phyloP scores from a whole-genome alignment of 352 stramenopile species.

The Peronospora destructor region DNA sequence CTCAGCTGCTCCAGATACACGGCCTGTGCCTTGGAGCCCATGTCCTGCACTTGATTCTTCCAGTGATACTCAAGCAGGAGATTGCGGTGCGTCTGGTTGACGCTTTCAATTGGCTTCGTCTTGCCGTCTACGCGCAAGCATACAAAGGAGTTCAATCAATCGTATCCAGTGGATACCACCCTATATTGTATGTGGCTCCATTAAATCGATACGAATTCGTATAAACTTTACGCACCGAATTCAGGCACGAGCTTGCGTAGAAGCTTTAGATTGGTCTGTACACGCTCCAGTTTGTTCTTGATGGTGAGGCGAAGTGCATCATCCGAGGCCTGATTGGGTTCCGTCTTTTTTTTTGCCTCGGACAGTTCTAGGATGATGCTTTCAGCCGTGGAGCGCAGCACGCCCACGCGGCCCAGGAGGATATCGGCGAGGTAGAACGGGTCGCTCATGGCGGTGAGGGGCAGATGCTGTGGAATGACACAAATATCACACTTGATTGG shows the following conservation, averaged over 20 bases:
- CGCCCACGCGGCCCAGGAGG: conserved; percentile 70
- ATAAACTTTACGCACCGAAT: conserved; percentile 43
- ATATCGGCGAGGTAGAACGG: conserved; percentile 85
- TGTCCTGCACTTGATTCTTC: conserved; percentile 86
- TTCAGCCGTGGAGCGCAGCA: conserved; percentile 76
- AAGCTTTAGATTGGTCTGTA: conserved; percentile 84
- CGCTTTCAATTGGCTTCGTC: conserved; percentile 80
- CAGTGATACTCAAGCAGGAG: conserved; percentile 87
- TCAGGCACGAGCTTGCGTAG: conserved; percentile 76
- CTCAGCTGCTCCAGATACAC: conserved; percentile 75
- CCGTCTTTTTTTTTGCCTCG: conserved; percentile 60
- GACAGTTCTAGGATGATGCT: conserved; percentile 82
- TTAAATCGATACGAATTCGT: neutral
- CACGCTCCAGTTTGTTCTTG: conserved; percentile 80
- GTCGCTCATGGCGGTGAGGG: conserved; percentile 57
- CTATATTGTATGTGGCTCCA: neutral
- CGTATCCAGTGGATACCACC: conserved; percentile 1
- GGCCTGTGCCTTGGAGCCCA: conserved; percentile 75
- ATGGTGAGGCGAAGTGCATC: conserved; percentile 69
- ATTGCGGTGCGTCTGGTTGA: conserved; percentile 82
- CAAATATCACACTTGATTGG: conserved; percentile 16
- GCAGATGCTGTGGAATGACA: neutral
- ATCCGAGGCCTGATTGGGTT: conserved; percentile 39
- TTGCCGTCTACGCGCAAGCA: conserved; percentile 53
- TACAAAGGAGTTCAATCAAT: neutral